Base-by-base conservation (phyloP, 495 filamentous ascomycete species). In the Apodospora peruviana region DNA sequence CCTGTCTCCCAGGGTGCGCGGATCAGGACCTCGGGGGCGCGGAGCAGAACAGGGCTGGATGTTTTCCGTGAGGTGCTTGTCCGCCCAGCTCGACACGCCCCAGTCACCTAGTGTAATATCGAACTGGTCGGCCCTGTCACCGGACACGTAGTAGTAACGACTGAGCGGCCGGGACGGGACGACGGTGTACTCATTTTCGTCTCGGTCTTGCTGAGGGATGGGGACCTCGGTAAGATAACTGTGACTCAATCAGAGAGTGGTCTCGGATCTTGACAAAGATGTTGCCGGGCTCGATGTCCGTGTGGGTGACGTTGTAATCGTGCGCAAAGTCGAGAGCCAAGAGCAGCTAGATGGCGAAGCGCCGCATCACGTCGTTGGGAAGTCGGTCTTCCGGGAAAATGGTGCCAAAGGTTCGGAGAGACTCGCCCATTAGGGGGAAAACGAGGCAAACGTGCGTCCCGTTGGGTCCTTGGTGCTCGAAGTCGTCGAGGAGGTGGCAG, bases 371-470 rank as follows among this genome's bases (percentile, higher is more conserved):
- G 14, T 20, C 20, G 16, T 46, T 37, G 3, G 55, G 47, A 24
- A 53, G 10, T 4, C 19, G 39, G 12, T 41, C 29, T 1, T 51
- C 47, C 5, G 29, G 10, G 20, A 57, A 58, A 23, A 40, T 40
- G 5, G 24, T 23, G 16, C 20, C 17, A 25, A 57, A 50, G 21
- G 32, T 47, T 2, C 18, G 20, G 27, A 57, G 23, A 2, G 50
- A 50, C 27, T 57, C 51, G 14, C 73, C 73, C 67, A 78, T 67
- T 9, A 61, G 58, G 47, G 77, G 68, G 53, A 74, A 68, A 27
- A 78, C 71, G 8, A 80, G 64, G 38, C 76, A 78, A 9, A 56
- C 58, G 52, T 77, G 76, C 5, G 54, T 56, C 2, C 76, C 75
- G 57, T 78, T 78, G 9, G 73, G 74, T 7, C 72, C 72, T 25